These are phyloP conservation scores for Combretum micranthum DNA, from an alignment of 345 rosid species.

Conservation along the genomic window DNA sequence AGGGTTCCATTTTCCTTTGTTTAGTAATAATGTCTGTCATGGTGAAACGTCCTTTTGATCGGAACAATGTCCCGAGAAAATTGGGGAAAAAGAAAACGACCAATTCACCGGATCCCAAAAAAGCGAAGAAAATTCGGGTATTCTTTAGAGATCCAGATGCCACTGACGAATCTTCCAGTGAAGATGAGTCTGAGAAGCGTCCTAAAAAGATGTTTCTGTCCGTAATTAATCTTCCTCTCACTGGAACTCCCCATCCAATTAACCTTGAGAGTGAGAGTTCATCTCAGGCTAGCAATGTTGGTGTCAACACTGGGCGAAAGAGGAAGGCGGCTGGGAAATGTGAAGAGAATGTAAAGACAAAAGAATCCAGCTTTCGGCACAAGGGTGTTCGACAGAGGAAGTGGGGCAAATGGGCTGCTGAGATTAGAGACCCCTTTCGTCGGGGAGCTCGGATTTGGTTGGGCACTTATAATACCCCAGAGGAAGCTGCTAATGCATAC, in stretches of 20 bases:
- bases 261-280: conserved; percentile 18
- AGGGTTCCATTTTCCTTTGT: conserved; percentile 16
- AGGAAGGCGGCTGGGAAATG: conserved; percentile 15
- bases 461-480: conserved; percentile 62
- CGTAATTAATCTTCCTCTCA: conserved; percentile 35
- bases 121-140: conserved; percentile 53
- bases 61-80: conserved; percentile 16
- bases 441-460: conserved; percentile 53
- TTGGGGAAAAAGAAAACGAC: conserved; percentile 10
- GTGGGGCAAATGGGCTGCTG: conserved; percentile 98
- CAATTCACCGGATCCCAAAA: conserved; percentile 18
- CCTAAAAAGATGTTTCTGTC: conserved; percentile 39
- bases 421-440: conserved; percentile 61
- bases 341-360: conserved; percentile 7
- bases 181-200: conserved; percentile 46
- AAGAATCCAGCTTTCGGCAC: conserved; percentile 6
- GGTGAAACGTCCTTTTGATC: conserved; percentile 22
- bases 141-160: conserved; percentile 79
- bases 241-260: too few species aligned
- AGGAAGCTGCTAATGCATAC: conserved; percentile 76
- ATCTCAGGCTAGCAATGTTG: conserved; percentile 57
- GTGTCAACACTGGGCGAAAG: conserved; percentile 23
- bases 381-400: conserved; percentile 72
- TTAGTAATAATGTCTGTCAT: conserved; percentile 33
- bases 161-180: conserved; percentile 78